phyloP scores from a whole-genome alignment of 1,284 basidiomycete genomes.

The Boletus semigastroideus region DNA sequence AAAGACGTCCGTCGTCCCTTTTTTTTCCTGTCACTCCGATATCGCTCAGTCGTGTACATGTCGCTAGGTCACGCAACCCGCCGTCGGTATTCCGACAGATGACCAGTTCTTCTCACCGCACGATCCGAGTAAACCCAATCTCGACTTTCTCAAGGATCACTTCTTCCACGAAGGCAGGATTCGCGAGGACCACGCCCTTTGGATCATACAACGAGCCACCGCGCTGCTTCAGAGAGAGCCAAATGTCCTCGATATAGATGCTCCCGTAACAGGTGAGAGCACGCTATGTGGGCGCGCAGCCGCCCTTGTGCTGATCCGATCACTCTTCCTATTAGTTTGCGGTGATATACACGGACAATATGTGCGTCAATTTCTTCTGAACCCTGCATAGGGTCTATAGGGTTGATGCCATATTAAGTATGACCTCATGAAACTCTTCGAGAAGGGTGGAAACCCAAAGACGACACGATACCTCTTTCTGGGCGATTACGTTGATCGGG shows the following conservation, averaged over 20 bases:
- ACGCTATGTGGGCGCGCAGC: not conserved
- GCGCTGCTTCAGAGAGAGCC: slow-evolving; percentile 76
- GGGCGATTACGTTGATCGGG: slow-evolving; percentile 93
- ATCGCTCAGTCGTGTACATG: not conserved
- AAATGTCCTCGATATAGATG: slow-evolving; percentile 86
- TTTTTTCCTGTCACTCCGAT: not conserved
- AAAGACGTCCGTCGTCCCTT: slow-evolving; percentile 60
- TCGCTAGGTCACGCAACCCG: slow-evolving; percentile 13
- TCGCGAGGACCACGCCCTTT: slow-evolving; percentile 87
- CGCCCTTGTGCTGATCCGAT: slow-evolving; percentile 5
- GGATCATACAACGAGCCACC: slow-evolving; percentile 79
- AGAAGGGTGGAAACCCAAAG: slow-evolving; percentile 91
- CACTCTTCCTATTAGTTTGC: slow-evolving; percentile 54
- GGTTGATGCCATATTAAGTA: slow-evolving; percentile 49
- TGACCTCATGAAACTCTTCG: slow-evolving; percentile 93
- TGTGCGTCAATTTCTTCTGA: slow-evolving; percentile 48
- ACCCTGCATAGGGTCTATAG: slow-evolving; percentile 8
- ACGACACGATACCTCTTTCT: slow-evolving; percentile 87
- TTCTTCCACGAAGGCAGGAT: slow-evolving; percentile 95
- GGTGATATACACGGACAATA: slow-evolving; percentile 86
- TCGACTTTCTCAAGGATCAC: slow-evolving; percentile 98
- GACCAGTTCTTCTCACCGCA: slow-evolving; percentile 89
- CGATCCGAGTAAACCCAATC: slow-evolving; percentile 84
- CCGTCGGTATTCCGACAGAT: slow-evolving; percentile 73
- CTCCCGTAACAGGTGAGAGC: slow-evolving; percentile 80